Percentiles rank a stretch among this genome's conserved stretches.
Conservation (phyloP, 305 asterid species). For the Rubia tinctorum region DNA sequence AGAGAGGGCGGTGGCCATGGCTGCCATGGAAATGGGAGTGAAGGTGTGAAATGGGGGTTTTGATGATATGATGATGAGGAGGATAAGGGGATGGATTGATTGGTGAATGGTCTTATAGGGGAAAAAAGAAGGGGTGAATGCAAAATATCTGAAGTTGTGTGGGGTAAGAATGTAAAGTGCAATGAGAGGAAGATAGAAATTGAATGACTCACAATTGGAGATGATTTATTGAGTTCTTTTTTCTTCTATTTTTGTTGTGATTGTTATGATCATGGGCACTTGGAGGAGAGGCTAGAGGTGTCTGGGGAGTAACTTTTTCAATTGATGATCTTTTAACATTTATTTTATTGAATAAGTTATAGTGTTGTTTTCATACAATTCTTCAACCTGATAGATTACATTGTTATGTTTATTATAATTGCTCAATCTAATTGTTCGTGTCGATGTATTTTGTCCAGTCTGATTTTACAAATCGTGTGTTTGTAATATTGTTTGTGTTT, state of each 20-base stretch:
- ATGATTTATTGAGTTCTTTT: background rate
- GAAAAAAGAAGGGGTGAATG: background rate
- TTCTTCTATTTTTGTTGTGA: background rate
- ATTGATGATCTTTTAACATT: no score
- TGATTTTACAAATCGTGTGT: no score
- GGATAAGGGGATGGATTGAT: background rate
- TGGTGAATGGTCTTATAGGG: constrained; percentile 12
- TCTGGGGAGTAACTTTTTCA: no score
- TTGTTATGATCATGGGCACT: background rate
- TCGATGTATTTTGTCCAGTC: no score
- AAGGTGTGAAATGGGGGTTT: background rate
- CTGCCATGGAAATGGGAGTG: constrained; percentile 39
- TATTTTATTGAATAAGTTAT: no score
- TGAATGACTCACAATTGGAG: constrained; percentile 41
- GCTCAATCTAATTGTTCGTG: no score
- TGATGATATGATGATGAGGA: constrained; percentile 1
- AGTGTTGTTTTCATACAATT: no score
- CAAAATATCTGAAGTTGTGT: constrained; percentile 32
- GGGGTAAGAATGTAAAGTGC: constrained; percentile 27
- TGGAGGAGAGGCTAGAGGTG: no score
- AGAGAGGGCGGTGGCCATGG: constrained; percentile 50
- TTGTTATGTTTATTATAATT: no score
- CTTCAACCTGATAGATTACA: no score
- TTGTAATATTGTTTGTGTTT: no score
- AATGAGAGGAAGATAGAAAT: constrained; percentile 36